Evolutionary conservation across 1,284 basidiomycete species (phyloP).

Genomic region (Irpex sp.): DNA sequence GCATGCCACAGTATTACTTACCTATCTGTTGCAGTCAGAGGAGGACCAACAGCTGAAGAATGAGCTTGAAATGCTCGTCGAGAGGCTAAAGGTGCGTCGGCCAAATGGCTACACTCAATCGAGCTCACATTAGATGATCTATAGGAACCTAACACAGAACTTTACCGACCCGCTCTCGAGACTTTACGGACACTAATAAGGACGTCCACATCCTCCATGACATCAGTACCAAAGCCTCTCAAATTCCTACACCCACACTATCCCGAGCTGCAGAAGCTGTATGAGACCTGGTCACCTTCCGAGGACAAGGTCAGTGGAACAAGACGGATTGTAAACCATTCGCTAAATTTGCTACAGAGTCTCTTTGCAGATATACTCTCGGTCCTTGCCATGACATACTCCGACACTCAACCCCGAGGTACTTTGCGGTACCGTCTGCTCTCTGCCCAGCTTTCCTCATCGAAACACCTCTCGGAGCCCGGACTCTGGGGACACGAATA

Average conservation of each 20-base stretch:
- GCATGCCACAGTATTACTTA: background rate
- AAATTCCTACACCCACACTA: slow-evolving; percentile 98
- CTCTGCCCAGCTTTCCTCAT: slow-evolving; percentile 66
- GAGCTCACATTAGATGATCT: background rate
- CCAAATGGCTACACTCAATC: slow-evolving; percentile 1
- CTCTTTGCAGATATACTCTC: slow-evolving; percentile 98
- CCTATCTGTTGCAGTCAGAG: slow-evolving; percentile 63
- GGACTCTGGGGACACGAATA: slow-evolving; percentile 99
- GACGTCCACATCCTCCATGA: slow-evolving; percentile 99
- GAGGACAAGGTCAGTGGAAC: slow-evolving; percentile 67
- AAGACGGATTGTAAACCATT: no score
- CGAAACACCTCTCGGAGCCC: slow-evolving; percentile 76
- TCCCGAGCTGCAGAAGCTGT: slow-evolving; percentile 79
- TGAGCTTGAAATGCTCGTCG: slow-evolving; percentile 97
- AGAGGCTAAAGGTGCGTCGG: slow-evolving; percentile 78
- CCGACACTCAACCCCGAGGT: slow-evolving; percentile 91
- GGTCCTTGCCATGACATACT: slow-evolving; percentile 99
- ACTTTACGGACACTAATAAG: slow-evolving; percentile 91
- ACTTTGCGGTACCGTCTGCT: slow-evolving; percentile 91
- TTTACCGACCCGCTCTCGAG: slow-evolving; percentile 92
- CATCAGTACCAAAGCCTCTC: slow-evolving; percentile 98
- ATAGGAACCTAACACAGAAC: slow-evolving; percentile 82
- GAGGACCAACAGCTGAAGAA: slow-evolving; percentile 94
- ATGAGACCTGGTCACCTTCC: slow-evolving; percentile 76
- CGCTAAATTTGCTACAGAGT: slow-evolving; percentile 44